Conservation (phyloP, 305 asterid species). For the Salvia sclarea region DNA sequence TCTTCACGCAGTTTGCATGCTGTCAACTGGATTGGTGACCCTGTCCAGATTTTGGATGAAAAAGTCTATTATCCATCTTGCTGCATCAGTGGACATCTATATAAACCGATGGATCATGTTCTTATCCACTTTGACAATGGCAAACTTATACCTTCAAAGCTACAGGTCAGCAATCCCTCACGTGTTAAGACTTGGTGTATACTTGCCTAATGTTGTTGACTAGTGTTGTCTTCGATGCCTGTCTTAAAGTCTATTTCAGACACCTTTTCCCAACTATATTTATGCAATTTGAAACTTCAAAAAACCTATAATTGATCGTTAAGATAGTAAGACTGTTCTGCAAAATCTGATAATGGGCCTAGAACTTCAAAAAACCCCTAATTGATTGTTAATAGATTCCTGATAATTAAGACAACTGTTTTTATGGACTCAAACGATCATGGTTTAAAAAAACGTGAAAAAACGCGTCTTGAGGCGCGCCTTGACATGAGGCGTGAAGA, state of each 20-base stretch:
- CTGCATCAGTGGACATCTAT: constrained; percentile 62
- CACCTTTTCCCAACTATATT: constrained; percentile 8
- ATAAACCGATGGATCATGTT: constrained; percentile 61
- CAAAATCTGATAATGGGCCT: background rate
- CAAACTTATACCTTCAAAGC: constrained; percentile 70
- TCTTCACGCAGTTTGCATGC: constrained; percentile 43
- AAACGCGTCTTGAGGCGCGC: too few species aligned
- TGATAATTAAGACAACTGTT: background rate
- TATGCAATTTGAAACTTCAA: constrained; percentile 6
- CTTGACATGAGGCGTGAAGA: too few species aligned
- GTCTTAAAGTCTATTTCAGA: constrained; percentile 6
- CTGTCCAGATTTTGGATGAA: constrained; percentile 56
- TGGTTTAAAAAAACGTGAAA: too few species aligned
- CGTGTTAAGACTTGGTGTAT: constrained; percentile 20
- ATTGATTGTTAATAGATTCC: too few species aligned
- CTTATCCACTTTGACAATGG: constrained; percentile 55
- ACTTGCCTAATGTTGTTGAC: constrained; percentile 16
- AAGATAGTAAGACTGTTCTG: background rate
- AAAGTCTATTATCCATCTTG: constrained; percentile 67
- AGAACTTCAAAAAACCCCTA: too few species aligned
- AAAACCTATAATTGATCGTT: background rate
- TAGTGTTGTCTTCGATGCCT: constrained; percentile 4
- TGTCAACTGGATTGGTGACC: constrained; percentile 72
- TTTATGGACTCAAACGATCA: background rate
- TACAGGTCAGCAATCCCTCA: constrained; percentile 66